Base-by-base conservation (phyloP, 345 rosid species). In the Cardiospermum halicacabum region DNA sequence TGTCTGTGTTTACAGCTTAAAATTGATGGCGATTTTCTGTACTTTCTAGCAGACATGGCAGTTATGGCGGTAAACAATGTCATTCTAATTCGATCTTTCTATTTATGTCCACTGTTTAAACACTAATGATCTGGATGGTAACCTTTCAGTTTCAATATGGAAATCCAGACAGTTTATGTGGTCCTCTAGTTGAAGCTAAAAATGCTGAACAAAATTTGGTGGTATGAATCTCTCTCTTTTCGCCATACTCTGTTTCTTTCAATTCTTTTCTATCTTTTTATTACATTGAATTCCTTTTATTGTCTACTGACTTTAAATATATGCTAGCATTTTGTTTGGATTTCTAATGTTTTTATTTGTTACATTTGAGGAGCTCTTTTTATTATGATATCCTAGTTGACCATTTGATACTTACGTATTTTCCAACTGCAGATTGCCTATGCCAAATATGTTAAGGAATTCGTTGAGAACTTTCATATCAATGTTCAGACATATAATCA, bases 1-100 rank as follows among this genome's bases (percentile, higher is more conserved):
- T n/a, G 21, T 43, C 16, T 51, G 16, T 50, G 5, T 22, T 16
- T 64, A 36, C 48, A 90, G 98, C 97, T 93, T 74, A 77, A 80
- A 64, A 72, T 85, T 45, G 92, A 93, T 78, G 87, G 89, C 59
- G 98, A 93, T 82, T 93, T 93, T 80, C 71, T 93, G 24, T 93
- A 90, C 76, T 85, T 84, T 28, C 79, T 93, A 70, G 97, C 98
- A 0, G 98, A 93, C 75, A 97, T 94, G n/a, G 84, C 90, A 34
- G 98, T 78, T 53, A 61, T 59, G n/a, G 98, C 87, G 47, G 98
- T 93, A 77, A 19, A 77, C 57, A n/a, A 12, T 58, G 1, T 19
- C 15, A n/a, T 63, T 75, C 48, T n/a, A 58, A 34, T 70, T 40
- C 53, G 21, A 1, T 31, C 75, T 34, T 60, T 10, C 40, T 54